phyloP scores from a whole-genome alignment of 345 rosid species.

The Camelina laxa region DNA sequence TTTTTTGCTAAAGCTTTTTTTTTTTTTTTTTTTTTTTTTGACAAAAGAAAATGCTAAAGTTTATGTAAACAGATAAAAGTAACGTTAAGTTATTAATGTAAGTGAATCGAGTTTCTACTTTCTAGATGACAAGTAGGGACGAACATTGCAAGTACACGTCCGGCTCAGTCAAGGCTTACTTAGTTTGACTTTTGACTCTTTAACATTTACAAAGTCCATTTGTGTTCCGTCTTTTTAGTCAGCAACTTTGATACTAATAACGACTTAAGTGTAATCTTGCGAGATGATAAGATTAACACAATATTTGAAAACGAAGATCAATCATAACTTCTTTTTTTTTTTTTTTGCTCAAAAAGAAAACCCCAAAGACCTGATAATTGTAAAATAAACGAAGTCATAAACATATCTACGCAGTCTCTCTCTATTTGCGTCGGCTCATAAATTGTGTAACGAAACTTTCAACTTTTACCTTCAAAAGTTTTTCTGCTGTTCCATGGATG shows the following conservation, averaged over 20 bases:
- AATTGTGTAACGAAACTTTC: conserved; percentile 24
- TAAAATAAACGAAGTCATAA: neutral
- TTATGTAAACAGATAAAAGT: too few relatives aligned
- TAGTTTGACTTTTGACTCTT: conserved; percentile 23
- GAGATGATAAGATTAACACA: neutral
- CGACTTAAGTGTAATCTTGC: neutral
- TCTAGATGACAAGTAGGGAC: neutral
- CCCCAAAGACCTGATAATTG: neutral
- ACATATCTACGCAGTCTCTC: conserved; percentile 26
- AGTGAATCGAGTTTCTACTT: neutral
- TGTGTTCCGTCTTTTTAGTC: conserved; percentile 1
- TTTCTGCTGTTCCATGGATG: conserved; percentile 19
- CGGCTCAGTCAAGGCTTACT: conserved; percentile 32
- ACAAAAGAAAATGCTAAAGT: too few relatives aligned
- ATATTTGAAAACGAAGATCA: neutral
- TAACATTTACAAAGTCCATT: conserved; percentile 23
- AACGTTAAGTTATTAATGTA: neutral
- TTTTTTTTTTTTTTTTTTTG: too few relatives aligned
- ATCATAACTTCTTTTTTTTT: neutral
- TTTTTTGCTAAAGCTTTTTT: too few relatives aligned
- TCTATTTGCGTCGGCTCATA: conserved; percentile 11
- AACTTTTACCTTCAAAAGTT: conserved; percentile 30
- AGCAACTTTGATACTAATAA: neutral
- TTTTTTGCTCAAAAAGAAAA: neutral
- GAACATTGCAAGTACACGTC: conserved; percentile 19